Conservation (phyloP, 2,329 filamentous ascomycete genomes). For the Aaosphaeria pasadenensis region DNA sequence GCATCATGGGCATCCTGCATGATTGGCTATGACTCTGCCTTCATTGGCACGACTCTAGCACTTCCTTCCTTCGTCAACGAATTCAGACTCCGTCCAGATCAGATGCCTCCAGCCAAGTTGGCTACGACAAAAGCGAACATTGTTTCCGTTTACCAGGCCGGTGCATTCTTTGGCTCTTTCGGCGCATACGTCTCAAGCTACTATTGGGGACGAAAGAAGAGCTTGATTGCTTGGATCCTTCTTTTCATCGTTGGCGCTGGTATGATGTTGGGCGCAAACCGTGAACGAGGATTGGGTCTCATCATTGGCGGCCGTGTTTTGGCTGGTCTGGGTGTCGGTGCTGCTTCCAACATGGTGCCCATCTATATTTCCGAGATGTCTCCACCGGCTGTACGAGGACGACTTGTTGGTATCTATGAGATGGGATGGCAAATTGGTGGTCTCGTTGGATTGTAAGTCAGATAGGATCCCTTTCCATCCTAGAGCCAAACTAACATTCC, state of each 20-base stretch:
- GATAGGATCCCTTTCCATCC: neutral
- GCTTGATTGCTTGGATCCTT: slow-evolving; percentile 58
- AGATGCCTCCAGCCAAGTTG: slow-evolving; percentile 47
- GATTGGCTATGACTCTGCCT: slow-evolving; percentile 67
- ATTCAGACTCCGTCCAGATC: slow-evolving; percentile 55
- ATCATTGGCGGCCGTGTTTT: slow-evolving; percentile 58
- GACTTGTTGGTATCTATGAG: slow-evolving; percentile 47
- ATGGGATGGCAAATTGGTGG: slow-evolving; percentile 50
- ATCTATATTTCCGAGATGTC: slow-evolving; percentile 60
- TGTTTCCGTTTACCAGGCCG: slow-evolving; percentile 77
- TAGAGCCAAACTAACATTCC: neutral
- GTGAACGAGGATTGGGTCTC: slow-evolving; percentile 50
- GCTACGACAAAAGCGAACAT: slow-evolving; percentile 70
- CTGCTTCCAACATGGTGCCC: slow-evolving; percentile 55
- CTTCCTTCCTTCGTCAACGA: slow-evolving; percentile 67
- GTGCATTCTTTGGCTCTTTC: slow-evolving; percentile 73
- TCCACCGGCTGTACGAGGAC: slow-evolving; percentile 55
- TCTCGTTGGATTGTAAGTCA: slow-evolving; percentile 14
- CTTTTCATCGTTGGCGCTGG: slow-evolving; percentile 69
- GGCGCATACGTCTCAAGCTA: slow-evolving; percentile 59
- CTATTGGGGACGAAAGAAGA: slow-evolving; percentile 65
- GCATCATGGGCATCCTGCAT: slow-evolving; percentile 58
- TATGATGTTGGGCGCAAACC: slow-evolving; percentile 61
- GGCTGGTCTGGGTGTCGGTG: slow-evolving; percentile 57
- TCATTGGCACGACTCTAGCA: slow-evolving; percentile 72